Base-by-base conservation (phyloP, 495 filamentous ascomycete species). In the Geopyxis carbonaria region DNA sequence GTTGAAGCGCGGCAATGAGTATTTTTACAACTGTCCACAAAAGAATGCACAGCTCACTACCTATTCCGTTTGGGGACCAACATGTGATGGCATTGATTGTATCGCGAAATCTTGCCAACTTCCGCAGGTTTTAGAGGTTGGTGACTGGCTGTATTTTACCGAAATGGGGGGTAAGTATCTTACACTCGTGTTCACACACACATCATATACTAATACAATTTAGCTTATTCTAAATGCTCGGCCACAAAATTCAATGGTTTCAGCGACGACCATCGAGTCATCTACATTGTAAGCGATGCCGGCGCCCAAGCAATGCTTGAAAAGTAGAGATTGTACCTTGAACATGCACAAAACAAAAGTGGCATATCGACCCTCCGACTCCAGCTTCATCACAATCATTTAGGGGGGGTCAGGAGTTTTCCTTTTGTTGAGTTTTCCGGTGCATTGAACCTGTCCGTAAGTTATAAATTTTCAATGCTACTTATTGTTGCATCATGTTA, bases 241-340 rank as follows among this genome's bases (percentile, higher is more conserved):
- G 86, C 89, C 46, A 95, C 89, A 40, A 73, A 75, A 40, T 99
- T 99, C 80, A 99, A 99, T 53, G 89, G 89, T n/a, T 95, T 94
- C 62, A 78, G 74, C 33, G 78, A 95, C 59, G 70, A 74, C 49
- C 87, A 95, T 53, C 78, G 93, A 50, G 78, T 89, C 46, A 74
- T 94, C 51, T 95, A 94, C 56, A 75, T 94, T 45, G 87, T 76
- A 44, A 93, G 83, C 60, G 89, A 97, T 69, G 66, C 76, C 32
- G 86, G 85, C 22, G 86, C 85, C 15, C 66, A 64, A 42, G 85
- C 82, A 27, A 62, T 94, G 43, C 61, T 93, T 29, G 22, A 37
- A 11, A 9, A 8, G 34, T 37, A 23, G n/a, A n/a, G n/a, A n/a
- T n/a, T n/a, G n/a, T n/a, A n/a, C n/a, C n/a, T n/a, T n/a, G n/a